A percentile compares a stretch with the other conserved stretches of the same genome.
phyloP scores from a whole-genome alignment of 139 green algal species.

The Coelastrella sp. region DNA sequence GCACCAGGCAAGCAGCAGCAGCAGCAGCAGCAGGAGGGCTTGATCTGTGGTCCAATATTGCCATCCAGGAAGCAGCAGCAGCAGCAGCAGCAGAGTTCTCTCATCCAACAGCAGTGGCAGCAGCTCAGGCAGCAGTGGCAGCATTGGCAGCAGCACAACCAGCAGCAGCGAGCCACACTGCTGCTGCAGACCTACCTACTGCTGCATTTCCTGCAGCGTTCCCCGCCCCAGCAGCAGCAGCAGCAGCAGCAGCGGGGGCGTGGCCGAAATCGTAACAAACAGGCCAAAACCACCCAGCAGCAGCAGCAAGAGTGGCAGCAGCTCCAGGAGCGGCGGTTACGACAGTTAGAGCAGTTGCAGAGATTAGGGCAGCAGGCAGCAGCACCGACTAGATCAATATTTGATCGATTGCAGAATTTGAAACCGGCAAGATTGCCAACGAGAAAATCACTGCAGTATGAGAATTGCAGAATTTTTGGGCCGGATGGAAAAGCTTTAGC shows the following conservation, averaged over 20 bases:
- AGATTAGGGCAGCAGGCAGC: constrained; percentile 8
- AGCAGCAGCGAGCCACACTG: neutral
- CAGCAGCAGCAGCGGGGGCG: neutral
- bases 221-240: neutral
- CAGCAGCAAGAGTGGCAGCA: constrained; percentile 15
- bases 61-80: neutral
- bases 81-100: neutral
- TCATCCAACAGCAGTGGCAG: neutral
- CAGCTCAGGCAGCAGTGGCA: neutral
- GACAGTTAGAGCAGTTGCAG: constrained; percentile 27
- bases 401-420: constrained; percentile 18
- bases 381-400: neutral
- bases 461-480: constrained; percentile 33
- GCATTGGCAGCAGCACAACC: neutral
- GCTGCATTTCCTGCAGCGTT: neutral
- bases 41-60: neutral
- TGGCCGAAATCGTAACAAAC: neutral
- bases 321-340: constrained; percentile 23
- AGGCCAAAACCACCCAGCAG: neutral
- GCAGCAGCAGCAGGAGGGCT: neutral
- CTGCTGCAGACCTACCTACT: neutral
- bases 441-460: constrained; percentile 29
- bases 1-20: neutral
- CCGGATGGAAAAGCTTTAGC: constrained; percentile 4
- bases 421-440: constrained; percentile 25